Conservation (phyloP, 2,329 filamentous ascomycete species). For the Erysiphe neolycopersici region DNA sequence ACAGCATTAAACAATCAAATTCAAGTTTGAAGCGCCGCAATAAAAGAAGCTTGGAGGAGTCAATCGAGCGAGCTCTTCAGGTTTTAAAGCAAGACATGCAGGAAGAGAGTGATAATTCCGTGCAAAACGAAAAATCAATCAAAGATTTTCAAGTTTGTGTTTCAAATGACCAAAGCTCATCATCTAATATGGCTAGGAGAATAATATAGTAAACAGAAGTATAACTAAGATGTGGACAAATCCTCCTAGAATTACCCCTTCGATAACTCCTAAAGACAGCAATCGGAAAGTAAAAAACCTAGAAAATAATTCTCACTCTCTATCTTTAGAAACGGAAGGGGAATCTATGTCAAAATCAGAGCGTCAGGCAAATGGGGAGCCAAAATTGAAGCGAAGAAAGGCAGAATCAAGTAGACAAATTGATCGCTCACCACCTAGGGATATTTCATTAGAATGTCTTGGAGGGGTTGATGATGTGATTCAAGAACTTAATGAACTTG, state of each 20-base stretch:
- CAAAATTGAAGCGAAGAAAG: constrained; percentile 37
- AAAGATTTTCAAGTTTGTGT: constrained; percentile 1
- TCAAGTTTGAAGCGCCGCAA: constrained; percentile 62
- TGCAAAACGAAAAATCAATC: constrained; percentile 17
- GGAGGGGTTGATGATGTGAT: constrained; percentile 53
- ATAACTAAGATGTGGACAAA: constrained; percentile 31
- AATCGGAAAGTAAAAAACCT: background rate
- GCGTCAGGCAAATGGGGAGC: constrained; percentile 36
- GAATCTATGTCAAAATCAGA: constrained; percentile 16
- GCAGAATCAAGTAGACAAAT: constrained; percentile 22
- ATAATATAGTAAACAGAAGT: constrained; percentile 38
- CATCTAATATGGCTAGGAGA: constrained; percentile 14
- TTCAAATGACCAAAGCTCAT: background rate
- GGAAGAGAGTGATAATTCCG: constrained; percentile 21
- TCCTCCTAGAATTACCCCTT: constrained; percentile 4
- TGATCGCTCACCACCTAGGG: constrained; percentile 36
- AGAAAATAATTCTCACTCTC: background rate
- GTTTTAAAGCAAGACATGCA: constrained; percentile 28
- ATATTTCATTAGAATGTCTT: constrained; percentile 42
- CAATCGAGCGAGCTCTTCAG: constrained; percentile 56
- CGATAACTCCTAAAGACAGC: background rate
- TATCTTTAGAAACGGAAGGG: constrained; percentile 2
- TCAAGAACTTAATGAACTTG: constrained; percentile 37
- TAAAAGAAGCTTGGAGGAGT: constrained; percentile 58
- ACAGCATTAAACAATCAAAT: constrained; percentile 61